A percentile compares a stretch with the other conserved stretches of the same genome.
Evolutionary conservation across 768 basidiomycete genomes (phyloP).

Genomic region (Leccinum barrowsii): DNA sequence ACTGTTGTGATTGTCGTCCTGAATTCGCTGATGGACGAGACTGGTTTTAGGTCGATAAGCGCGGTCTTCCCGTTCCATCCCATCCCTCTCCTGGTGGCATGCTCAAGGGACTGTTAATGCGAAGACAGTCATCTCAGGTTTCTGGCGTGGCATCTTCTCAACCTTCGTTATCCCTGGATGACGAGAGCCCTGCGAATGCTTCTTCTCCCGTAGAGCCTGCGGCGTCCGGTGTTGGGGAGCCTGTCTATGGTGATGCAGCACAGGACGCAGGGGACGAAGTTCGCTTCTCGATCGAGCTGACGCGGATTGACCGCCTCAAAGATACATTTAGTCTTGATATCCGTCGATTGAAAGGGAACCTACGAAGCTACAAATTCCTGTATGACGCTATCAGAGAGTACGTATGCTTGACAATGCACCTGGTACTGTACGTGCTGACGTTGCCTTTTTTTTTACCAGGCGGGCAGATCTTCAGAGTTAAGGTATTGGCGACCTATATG

Average conservation of each 20-base stretch:
- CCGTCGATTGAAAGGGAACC: slow-evolving; percentile 85
- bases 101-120: slow-evolving; percentile 85
- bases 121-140: slow-evolving; percentile 86
- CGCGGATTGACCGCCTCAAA: slow-evolving; percentile 82
- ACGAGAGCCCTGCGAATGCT: slow-evolving; percentile 26
- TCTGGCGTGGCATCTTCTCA: slow-evolving; percentile 36
- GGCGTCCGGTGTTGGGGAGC: slow-evolving; percentile 38
- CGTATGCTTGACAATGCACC: slow-evolving; percentile 33
- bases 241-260: slow-evolving; percentile 73
- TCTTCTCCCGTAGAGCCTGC: slow-evolving; percentile 36
- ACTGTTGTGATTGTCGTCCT: not conserved
- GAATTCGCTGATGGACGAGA: slow-evolving; percentile 3
- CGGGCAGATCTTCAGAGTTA: slow-evolving; percentile 38
- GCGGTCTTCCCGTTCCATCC: slow-evolving; percentile 82
- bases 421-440: slow-evolving; percentile 10
- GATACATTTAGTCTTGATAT: slow-evolving; percentile 92
- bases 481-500: slow-evolving; percentile 26
- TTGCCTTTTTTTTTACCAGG: slow-evolving; percentile 19
- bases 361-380: slow-evolving; percentile 90
- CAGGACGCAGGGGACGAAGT: slow-evolving; percentile 95
- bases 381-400: slow-evolving; percentile 86
- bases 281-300: slow-evolving; percentile 92
- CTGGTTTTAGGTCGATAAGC: slow-evolving; percentile 70
- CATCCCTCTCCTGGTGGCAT: slow-evolving; percentile 72
- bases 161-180: slow-evolving; percentile 50